phyloP scores from a whole-genome alignment of 371 early-diverging fungal genomes.

The Zychaea mexicana region DNA sequence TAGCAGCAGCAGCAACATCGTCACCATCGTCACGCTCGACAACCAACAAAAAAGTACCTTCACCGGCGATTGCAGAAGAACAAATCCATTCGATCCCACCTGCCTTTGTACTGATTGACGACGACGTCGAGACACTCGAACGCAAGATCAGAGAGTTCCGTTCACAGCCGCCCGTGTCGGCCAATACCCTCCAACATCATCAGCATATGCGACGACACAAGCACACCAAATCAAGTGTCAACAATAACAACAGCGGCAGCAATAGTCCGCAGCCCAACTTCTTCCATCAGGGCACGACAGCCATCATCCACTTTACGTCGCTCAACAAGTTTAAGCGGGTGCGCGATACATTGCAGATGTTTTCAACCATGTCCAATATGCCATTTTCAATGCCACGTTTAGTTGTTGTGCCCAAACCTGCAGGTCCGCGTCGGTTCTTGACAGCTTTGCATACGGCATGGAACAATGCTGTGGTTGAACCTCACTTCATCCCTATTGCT shows the following conservation, averaged over 20 bases:
- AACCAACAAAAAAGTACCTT: conserved; percentile 16
- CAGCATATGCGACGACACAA: conserved; percentile 30
- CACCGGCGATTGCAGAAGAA: conserved; percentile 39
- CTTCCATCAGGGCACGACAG: conserved; percentile 41
- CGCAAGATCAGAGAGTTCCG: conserved; percentile 46
- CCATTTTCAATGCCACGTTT: conserved; percentile 52
- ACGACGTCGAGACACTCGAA: conserved; percentile 55
- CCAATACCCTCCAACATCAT: conserved; percentile 16
- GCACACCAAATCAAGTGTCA: conserved; percentile 24
- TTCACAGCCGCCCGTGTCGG: conserved; percentile 28
- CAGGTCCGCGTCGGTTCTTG: conserved; percentile 67
- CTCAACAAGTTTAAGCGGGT: conserved; percentile 60
- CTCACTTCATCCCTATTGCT: conserved; percentile 65
- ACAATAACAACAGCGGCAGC: background rate
- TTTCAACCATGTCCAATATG: conserved; percentile 10
- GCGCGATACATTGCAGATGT: conserved; percentile 52
- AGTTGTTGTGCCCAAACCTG: conserved; percentile 69
- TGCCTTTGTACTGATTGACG: conserved; percentile 65
- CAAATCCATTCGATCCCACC: conserved; percentile 45
- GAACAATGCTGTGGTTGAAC: conserved; percentile 56
- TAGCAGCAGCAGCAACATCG: background rate
- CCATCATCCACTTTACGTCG: conserved; percentile 65
- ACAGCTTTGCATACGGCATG: conserved; percentile 68
- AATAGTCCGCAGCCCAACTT: conserved; percentile 14
- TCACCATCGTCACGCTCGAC: conserved; percentile 9